phyloP scores from a whole-genome alignment of 129 eudicot species.

The Escallonia herrerae region DNA sequence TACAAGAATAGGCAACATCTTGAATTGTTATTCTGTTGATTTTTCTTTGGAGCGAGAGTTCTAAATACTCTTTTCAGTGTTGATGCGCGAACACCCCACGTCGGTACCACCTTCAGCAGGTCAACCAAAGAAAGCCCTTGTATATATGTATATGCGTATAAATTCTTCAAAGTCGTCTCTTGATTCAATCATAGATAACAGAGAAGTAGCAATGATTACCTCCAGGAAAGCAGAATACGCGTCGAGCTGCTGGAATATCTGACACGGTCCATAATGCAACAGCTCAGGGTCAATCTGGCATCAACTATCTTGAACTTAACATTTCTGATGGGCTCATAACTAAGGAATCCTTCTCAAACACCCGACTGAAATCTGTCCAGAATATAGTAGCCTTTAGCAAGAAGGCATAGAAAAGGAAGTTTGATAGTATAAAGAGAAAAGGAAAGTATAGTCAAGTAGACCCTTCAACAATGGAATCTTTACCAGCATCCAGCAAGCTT shows the following conservation, averaged over 20 bases:
- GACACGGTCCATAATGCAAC: conserved; percentile 86
- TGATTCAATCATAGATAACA: neutral
- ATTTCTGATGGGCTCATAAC: conserved; percentile 97
- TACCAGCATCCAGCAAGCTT: conserved; percentile 77
- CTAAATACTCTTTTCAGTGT: no score
- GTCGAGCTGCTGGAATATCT: conserved; percentile 89
- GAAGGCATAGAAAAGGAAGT: neutral
- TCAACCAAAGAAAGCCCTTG: neutral
- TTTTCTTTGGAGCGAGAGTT: no score
- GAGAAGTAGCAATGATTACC: conserved; percentile 27
- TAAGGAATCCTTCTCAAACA: conserved; percentile 99
- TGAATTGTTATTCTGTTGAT: no score
- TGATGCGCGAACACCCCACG: no score
- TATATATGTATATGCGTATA: neutral
- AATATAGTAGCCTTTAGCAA: conserved; percentile 1
- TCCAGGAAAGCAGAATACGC: conserved; percentile 97
- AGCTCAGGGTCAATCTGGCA: conserved; percentile 98
- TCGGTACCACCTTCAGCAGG: neutral
- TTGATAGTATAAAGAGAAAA: neutral
- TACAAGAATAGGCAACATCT: no score
- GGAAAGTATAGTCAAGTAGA: conserved; percentile 17
- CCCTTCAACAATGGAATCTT: conserved; percentile 99
- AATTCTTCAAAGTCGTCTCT: no score
- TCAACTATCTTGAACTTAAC: conserved; percentile 96
- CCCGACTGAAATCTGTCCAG: conserved; percentile 23